Conservation (phyloP, 768 basidiomycete genomes). For the Lentinula boryana region DNA sequence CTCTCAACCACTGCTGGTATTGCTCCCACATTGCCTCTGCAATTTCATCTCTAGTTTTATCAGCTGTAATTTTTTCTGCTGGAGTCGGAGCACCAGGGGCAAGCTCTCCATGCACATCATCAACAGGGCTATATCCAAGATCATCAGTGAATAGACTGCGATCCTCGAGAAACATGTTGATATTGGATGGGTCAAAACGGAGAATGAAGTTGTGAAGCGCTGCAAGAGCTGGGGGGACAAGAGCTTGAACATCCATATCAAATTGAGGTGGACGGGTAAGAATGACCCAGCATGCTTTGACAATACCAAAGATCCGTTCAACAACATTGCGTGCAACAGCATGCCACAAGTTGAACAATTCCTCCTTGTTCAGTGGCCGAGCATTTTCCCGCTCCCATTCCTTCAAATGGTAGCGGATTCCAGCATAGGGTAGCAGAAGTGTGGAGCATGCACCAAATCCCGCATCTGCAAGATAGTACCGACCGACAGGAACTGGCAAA, state of each 20-base stretch:
- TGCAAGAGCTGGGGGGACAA: conserved; percentile 11
- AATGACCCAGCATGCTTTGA: conserved; percentile 14
- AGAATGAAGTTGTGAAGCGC: conserved; percentile 19
- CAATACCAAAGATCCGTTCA: conserved; percentile 4
- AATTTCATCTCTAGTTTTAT: conserved; percentile 14
- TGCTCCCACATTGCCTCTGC: conserved; percentile 19
- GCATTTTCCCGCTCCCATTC: conserved; percentile 14
- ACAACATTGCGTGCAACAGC: conserved; percentile 3
- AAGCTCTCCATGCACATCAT: not conserved
- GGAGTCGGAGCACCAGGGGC: not conserved
- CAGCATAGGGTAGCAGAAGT: conserved; percentile 19
- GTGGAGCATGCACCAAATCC: conserved; percentile 13
- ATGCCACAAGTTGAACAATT: conserved; percentile 5
- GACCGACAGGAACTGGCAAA: conserved; percentile 12
- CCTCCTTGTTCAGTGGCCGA: conserved; percentile 4
- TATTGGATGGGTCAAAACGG: conserved; percentile 11
- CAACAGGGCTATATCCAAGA: not conserved
- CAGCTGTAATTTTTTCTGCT: conserved; percentile 6
- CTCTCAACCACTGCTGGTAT: conserved; percentile 9
- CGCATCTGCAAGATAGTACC: conserved; percentile 16
- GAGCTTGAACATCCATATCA: conserved; percentile 12
- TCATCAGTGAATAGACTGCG: not conserved
- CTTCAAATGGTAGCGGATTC: conserved; percentile 18
- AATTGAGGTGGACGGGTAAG: conserved; percentile 7
- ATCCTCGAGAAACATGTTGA: not conserved